phyloP scores from a whole-genome alignment of 805 yeast species.

The Lipomyces chichibuensis region DNA sequence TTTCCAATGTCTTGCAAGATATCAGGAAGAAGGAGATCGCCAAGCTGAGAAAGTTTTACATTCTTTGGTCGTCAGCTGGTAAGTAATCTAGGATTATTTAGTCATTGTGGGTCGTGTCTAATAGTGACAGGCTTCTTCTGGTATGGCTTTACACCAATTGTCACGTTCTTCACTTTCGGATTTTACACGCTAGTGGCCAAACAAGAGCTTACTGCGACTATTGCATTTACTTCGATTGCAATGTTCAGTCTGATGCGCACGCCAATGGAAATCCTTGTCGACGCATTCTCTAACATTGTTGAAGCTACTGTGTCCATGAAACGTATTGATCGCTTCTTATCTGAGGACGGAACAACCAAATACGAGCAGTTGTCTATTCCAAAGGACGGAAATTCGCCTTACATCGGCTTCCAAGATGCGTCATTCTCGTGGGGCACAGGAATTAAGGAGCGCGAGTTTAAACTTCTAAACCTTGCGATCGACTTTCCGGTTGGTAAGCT shows the following conservation, averaged over 20 bases:
- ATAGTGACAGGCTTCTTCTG: constrained; percentile 53
- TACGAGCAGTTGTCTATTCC: constrained; percentile 66
- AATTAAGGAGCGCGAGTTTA: constrained; percentile 59
- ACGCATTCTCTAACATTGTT: constrained; percentile 75
- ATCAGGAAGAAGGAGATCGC: constrained; percentile 74
- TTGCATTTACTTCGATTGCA: constrained; percentile 85
- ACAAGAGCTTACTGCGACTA: constrained; percentile 71
- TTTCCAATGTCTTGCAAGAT: constrained; percentile 65
- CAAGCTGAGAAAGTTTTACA: constrained; percentile 58
- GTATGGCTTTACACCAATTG: constrained; percentile 69
- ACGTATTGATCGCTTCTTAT: constrained; percentile 72
- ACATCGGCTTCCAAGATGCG: constrained; percentile 72
- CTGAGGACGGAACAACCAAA: constrained; percentile 76
- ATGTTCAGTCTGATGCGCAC: constrained; percentile 73
- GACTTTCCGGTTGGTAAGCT: constrained; percentile 68
- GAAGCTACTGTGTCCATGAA: constrained; percentile 85
- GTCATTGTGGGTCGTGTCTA: no score
- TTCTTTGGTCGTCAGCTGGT: constrained; percentile 61
- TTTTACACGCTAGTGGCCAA: constrained; percentile 71
- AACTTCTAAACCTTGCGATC: constrained; percentile 66
- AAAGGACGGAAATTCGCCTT: constrained; percentile 59
- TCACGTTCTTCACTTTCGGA: constrained; percentile 74
- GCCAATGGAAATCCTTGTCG: constrained; percentile 81
- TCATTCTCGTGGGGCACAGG: constrained; percentile 66
- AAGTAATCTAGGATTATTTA: neutral